Base-by-base conservation (phyloP, 2,329 filamentous ascomycete genomes). In the Fusarium guadeloupense region DNA sequence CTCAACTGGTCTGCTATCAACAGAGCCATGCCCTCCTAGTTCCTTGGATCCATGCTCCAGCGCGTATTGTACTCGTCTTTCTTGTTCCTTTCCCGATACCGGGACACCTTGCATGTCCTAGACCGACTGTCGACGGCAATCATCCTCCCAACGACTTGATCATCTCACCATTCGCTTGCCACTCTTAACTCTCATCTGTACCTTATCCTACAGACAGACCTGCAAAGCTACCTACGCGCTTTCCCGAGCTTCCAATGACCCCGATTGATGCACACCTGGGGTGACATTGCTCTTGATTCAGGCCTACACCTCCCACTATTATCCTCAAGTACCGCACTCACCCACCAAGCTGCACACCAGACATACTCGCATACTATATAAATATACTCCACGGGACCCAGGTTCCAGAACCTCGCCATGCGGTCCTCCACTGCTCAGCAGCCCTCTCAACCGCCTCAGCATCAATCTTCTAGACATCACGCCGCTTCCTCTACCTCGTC, bases 401-500 rank as follows among this genome's bases (percentile, higher is more conserved):
- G 37, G 43, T 34, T 52, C 43, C 40, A 50, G 37, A 9, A 9
- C 21, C 35, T 47, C 50, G 40, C 61, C 43, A 70, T 69, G 68
- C 37, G 46, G 47, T 37, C 66, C 25, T 52, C 62, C 39, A 41
- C 55, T 16, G 26, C 45, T 16, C 59, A 69, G 25, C 62, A 59
- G 38, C 40, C 52, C 33, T 64, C 53, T 39, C 59, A 64, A 61
- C 40, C 59, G 35, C 39, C 28, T 31, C 28, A n/a, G n/a, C n/a
- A 31, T 46, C 67, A 58, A 35, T 64, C 63, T 47, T 55, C 61
- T 58, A 69, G 64, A 57, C 71, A 59, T 43, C 66, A 48, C 43
- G 56, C 68, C 59, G 48, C 64, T 47, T 64, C 69, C 45, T 61
- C 69, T 41, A 54, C 64, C 42, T 64, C 68, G 60, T 61, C 69